Conservation (phyloP, 495 filamentous ascomycete species). For the Daldinia vernicosa region DNA sequence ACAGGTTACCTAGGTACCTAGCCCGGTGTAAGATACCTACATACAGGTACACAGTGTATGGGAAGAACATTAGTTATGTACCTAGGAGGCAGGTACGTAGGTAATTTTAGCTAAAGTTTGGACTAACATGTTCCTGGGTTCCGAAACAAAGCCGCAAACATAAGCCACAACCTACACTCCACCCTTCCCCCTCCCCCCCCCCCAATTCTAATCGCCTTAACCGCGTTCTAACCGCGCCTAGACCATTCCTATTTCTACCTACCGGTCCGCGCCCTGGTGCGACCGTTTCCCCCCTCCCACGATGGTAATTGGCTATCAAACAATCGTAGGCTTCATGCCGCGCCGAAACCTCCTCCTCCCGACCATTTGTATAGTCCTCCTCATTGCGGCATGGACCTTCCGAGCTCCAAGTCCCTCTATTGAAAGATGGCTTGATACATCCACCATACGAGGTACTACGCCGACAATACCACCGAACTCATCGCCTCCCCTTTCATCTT, state of each 20-base stretch:
- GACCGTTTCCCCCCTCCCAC: slow-evolving; percentile 24
- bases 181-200: not conserved
- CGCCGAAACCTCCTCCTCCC: slow-evolving; percentile 44
- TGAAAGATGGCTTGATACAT: slow-evolving; percentile 39
- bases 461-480: not conserved
- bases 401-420: slow-evolving; percentile 30
- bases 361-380: slow-evolving; percentile 46
- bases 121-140: not conserved
- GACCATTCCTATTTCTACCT: slow-evolving; percentile 42
- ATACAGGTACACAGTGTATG: too few relatives aligned
- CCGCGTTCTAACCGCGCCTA: not conserved
- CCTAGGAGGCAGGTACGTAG: too few relatives aligned
- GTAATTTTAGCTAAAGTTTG: too few relatives aligned
- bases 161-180: slow-evolving; percentile 3
- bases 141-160: slow-evolving; percentile 14
- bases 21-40: too few relatives aligned
- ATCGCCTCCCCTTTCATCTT: slow-evolving; percentile 15
- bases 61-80: too few relatives aligned
- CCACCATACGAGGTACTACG: slow-evolving; percentile 23
- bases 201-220: not conserved
- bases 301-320: slow-evolving; percentile 44
- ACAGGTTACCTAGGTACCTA: not conserved
- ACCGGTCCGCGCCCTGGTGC: slow-evolving; percentile 7
- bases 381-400: slow-evolving; percentile 43
- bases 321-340: slow-evolving; percentile 48